phyloP scores from a whole-genome alignment of 2,329 filamentous ascomycete genomes.

The Ophiosphaerella herpotricha region DNA sequence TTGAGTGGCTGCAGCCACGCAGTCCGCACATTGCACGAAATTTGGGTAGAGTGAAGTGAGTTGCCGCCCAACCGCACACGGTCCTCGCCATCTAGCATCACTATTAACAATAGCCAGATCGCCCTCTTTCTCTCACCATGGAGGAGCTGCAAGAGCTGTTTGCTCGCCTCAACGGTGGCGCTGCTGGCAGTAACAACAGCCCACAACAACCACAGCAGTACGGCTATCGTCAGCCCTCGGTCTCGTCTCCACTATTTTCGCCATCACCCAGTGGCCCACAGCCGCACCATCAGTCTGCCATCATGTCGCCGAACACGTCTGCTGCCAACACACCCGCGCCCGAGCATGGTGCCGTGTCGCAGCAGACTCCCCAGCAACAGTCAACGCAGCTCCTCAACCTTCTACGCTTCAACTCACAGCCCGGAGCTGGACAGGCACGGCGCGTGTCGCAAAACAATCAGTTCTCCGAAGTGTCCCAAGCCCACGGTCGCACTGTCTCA shows the following conservation, averaged over 20 bases:
- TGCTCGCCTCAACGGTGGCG: slow-evolving; percentile 47
- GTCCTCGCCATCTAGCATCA: slow-evolving; percentile 13
- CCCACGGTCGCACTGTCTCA: slow-evolving; percentile 51
- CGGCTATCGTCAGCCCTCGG: slow-evolving; percentile 57
- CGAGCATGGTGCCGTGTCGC: slow-evolving; percentile 49
- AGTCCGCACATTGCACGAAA: slow-evolving; percentile 22
- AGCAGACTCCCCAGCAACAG: slow-evolving; percentile 45
- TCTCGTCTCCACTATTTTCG: slow-evolving; percentile 63
- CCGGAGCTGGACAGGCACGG: slow-evolving; percentile 45
- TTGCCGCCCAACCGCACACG: slow-evolving; percentile 11
- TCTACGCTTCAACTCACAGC: slow-evolving; percentile 64
- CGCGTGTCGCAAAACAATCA: slow-evolving; percentile 36
- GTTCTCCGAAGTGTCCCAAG: slow-evolving; percentile 17
- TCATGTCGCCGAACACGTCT: slow-evolving; percentile 62
- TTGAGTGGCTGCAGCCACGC: slow-evolving; percentile 14
- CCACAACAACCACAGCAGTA: slow-evolving; percentile 27
- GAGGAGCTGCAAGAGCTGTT: slow-evolving; percentile 52
- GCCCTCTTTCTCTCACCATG: slow-evolving; percentile 38
- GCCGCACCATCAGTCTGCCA: slow-evolving; percentile 61
- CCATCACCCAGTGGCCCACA: slow-evolving; percentile 59
- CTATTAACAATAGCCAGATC: slow-evolving; percentile 24
- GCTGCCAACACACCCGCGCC: slow-evolving; percentile 49
- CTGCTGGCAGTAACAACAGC: slow-evolving; percentile 28
- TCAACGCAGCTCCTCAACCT: slow-evolving; percentile 66
- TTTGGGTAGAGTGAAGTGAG: slow-evolving; percentile 38